Percentiles rank a stretch among this genome's conserved stretches.
Conservation (phyloP, 2,329 filamentous ascomycete genomes). For the Sporothrix mexicana region DNA sequence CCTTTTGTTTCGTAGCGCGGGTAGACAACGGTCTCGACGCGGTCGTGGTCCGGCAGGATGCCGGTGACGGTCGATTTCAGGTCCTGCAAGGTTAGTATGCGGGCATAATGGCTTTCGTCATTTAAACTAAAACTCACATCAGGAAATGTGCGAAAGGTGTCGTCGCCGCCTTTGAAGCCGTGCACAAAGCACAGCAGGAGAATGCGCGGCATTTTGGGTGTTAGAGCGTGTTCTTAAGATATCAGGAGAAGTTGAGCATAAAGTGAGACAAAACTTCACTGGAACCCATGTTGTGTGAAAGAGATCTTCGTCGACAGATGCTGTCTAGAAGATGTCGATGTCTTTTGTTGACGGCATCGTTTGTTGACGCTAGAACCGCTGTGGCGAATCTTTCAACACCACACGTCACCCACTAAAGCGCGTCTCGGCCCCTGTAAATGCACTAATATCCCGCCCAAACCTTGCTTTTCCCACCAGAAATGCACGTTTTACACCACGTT, state of each 20-base stretch:
- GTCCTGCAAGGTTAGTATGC: slow-evolving; percentile 49
- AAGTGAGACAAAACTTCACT: neutral
- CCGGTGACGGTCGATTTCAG: slow-evolving; percentile 40
- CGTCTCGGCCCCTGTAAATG: neutral
- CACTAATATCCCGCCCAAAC: slow-evolving; percentile 19
- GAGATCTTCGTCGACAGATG: neutral
- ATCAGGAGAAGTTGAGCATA: neutral
- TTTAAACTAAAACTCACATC: slow-evolving; percentile 44
- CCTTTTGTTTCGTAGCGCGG: slow-evolving; percentile 76
- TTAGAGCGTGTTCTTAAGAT: neutral
- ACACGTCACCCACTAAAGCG: neutral
- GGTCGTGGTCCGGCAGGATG: slow-evolving; percentile 29
- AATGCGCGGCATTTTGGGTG: slow-evolving; percentile 54
- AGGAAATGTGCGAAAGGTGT: slow-evolving; percentile 73
- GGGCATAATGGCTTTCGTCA: neutral
- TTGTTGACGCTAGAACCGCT: neutral
- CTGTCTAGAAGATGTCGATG: neutral
- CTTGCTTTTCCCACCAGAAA: neutral
- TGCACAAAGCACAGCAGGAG: slow-evolving; percentile 76
- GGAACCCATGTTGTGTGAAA: slow-evolving; percentile 15
- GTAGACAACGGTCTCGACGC: slow-evolving; percentile 66
- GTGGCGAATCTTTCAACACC: slow-evolving; percentile 7
- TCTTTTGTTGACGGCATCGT: slow-evolving; percentile 3
- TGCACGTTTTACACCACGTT: neutral
- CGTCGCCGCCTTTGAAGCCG: slow-evolving; percentile 75